Evolutionary conservation across 495 filamentous ascomycete genomes (phyloP).

Genomic region (Tuber microsphaerosporum): DNA sequence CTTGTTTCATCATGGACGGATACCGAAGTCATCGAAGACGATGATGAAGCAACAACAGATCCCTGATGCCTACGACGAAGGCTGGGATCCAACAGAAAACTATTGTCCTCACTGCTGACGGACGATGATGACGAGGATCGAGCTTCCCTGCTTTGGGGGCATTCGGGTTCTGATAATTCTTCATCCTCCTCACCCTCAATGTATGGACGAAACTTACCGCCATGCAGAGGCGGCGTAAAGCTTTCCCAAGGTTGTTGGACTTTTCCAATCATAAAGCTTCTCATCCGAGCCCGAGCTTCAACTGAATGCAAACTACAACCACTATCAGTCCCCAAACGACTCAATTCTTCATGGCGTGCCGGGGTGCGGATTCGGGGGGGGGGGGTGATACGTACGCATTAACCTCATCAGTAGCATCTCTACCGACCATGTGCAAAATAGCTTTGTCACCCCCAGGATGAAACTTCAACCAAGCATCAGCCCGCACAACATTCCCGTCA

Average conservation of each 20-base stretch:
- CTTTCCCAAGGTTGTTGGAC: conserved; percentile 79
- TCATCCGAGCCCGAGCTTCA: conserved; percentile 70
- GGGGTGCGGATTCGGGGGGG: not conserved
- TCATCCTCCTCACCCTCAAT: conserved; percentile 41
- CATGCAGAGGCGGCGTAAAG: conserved; percentile 87
- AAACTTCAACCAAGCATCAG: conserved; percentile 77
- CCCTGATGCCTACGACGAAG: conserved; percentile 36
- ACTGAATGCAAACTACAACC: conserved; percentile 66
- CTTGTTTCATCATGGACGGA: conserved; percentile 51
- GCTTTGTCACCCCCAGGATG: conserved; percentile 91
- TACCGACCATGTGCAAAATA: conserved; percentile 89
- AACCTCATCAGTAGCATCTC: conserved; percentile 94
- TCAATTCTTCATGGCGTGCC: not conserved
- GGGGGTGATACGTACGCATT: conserved; percentile 60
- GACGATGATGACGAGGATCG: conserved; percentile 41
- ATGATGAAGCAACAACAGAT: conserved; percentile 39
- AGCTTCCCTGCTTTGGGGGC: conserved; percentile 20
- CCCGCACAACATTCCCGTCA: conserved; percentile 71
- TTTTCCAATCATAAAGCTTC: conserved; percentile 72
- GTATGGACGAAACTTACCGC: conserved; percentile 68
- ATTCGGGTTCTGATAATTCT: conserved; percentile 41
- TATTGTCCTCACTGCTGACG: conserved; percentile 41
- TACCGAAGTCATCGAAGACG: conserved; percentile 47
- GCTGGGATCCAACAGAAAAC: conserved; percentile 38
- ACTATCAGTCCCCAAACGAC: conserved; percentile 10